Evolutionary conservation across 768 basidiomycete genomes (phyloP).

Genomic region (Amylocystis lapponica): DNA sequence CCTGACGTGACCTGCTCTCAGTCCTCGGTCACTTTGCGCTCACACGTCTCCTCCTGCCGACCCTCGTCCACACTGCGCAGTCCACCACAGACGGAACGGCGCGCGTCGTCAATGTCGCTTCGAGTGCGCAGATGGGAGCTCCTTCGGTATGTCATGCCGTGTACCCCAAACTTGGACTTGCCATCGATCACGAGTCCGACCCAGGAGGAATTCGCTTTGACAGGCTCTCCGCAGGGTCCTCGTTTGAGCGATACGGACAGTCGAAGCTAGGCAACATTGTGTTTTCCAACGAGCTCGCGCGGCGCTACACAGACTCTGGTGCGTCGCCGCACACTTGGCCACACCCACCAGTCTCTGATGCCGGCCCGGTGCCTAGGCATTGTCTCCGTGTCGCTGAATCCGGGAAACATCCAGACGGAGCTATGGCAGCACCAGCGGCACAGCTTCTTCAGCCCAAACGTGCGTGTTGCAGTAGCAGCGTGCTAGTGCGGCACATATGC

Average conservation of each 20-base stretch:
- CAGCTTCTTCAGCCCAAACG: not conserved
- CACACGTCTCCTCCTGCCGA: not conserved
- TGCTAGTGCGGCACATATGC: too few relatives aligned
- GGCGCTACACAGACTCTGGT: not conserved
- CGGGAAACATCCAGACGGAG: not conserved
- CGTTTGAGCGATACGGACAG: not conserved
- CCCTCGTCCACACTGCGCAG: not conserved
- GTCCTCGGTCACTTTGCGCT: not conserved
- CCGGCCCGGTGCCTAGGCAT: too few relatives aligned
- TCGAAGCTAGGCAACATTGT: not conserved
- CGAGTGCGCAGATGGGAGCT: not conserved
- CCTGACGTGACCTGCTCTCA: too few relatives aligned
- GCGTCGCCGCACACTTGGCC: too few relatives aligned
- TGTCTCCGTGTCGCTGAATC: not conserved
- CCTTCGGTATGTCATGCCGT: not conserved
- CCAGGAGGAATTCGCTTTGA: not conserved
- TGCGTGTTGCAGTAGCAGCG: constrained; percentile 12
- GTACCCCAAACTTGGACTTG: too few relatives aligned
- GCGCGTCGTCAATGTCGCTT: not conserved
- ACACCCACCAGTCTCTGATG: too few relatives aligned
- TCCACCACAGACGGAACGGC: not conserved
- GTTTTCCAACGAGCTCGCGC: not conserved
- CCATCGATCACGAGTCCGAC: too few relatives aligned
- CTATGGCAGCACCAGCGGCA: not conserved
- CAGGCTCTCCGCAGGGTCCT: not conserved